A percentile compares a stretch with the other conserved stretches of the same genome.
Evolutionary conservation across 345 rosid genomes (phyloP).

Genomic region (Raphanus raphanistrum): DNA sequence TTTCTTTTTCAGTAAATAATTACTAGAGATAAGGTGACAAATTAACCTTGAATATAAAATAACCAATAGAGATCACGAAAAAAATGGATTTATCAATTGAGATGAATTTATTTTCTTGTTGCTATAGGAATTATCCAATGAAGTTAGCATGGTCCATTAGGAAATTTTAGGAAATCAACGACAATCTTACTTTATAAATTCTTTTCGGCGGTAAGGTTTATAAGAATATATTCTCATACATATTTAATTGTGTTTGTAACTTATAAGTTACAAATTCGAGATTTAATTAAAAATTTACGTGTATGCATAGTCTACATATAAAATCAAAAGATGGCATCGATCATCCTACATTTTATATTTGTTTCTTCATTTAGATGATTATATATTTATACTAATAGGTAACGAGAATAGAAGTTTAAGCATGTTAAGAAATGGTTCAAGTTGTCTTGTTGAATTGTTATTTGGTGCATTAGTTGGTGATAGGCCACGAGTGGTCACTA

Average conservation of each 20-base stretch:
- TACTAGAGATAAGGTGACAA: background rate
- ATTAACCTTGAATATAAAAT: background rate
- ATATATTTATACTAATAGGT: background rate
- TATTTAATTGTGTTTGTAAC: background rate
- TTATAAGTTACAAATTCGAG: background rate
- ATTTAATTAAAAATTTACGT: background rate
- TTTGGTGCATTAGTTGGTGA: background rate
- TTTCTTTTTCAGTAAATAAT: background rate
- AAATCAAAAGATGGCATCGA: background rate
- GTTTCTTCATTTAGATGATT: background rate
- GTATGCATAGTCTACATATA: background rate
- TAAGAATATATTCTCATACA: background rate
- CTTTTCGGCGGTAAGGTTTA: background rate
- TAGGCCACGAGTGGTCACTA: slow-evolving; percentile 3
- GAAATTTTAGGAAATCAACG: background rate
- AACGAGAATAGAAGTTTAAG: background rate
- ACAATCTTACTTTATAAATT: background rate
- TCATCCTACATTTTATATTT: background rate
- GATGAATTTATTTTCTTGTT: background rate
- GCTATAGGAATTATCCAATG: background rate
- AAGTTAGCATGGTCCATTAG: background rate
- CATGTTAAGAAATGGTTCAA: background rate
- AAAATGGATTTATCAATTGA: no score
- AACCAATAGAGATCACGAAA: background rate
- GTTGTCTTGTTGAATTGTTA: background rate